These are phyloP conservation scores for Cyclotella sp. DNA, from an alignment of 108 stramenopile species.

Conservation along the genomic window DNA sequence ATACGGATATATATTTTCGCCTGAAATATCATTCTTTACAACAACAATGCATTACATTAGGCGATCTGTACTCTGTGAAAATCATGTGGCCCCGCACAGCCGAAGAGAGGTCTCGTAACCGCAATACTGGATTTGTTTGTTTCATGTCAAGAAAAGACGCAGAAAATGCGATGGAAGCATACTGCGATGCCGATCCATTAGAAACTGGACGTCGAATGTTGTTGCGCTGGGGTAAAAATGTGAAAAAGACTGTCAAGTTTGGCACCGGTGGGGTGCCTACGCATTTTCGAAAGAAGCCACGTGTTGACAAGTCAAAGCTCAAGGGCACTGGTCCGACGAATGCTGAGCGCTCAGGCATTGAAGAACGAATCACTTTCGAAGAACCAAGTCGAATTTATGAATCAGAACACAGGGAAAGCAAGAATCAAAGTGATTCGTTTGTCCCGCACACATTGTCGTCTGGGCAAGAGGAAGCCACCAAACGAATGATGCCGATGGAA, in stretches of 20 bases:
- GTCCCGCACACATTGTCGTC: background rate
- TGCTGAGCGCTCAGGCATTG: background rate
- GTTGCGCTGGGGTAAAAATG: conserved; percentile 84
- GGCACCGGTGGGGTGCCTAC: conserved; percentile 58
- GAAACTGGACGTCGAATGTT: conserved; percentile 67
- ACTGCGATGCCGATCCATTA: conserved; percentile 80
- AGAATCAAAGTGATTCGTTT: conserved; percentile 1
- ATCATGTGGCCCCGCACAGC: conserved; percentile 95
- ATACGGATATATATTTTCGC: background rate
- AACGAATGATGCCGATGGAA: conserved; percentile 1
- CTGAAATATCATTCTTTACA: background rate
- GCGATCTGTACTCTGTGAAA: conserved; percentile 87
- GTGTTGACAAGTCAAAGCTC: conserved; percentile 1
- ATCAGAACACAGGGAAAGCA: background rate
- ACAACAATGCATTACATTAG: conserved; percentile 18
- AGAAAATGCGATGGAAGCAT: conserved; percentile 87
- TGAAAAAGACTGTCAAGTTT: conserved; percentile 64
- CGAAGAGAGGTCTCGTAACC: conserved; percentile 81
- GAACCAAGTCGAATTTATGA: background rate
- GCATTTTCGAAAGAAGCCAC: conserved; percentile 42
- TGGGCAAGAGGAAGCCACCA: conserved; percentile 8
- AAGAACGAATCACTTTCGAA: background rate
- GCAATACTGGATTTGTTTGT: conserved; percentile 92
- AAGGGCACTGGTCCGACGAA: background rate
- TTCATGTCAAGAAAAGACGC: conserved; percentile 86